A percentile compares a stretch with the other conserved stretches of the same genome.
Evolutionary conservation across 2,329 filamentous ascomycete species (phyloP).

Genomic region (Penicillium frequentans): DNA sequence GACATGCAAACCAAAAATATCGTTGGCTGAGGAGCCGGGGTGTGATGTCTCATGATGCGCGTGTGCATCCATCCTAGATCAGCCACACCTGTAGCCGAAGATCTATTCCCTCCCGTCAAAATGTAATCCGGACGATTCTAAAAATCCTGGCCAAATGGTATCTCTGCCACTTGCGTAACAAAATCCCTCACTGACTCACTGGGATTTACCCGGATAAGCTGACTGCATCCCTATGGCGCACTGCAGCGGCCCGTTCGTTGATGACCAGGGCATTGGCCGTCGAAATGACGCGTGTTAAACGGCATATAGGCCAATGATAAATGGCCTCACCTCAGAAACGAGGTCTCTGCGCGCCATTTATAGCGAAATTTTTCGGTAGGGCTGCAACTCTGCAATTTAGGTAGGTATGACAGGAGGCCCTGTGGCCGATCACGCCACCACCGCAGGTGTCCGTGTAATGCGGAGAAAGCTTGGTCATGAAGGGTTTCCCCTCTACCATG

Average conservation of each 20-base stretch:
- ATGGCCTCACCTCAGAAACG: not conserved
- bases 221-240: constrained; percentile 6
- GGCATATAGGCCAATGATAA: not conserved
- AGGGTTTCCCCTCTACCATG: not conserved
- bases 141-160: not conserved
- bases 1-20: not conserved
- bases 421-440: constrained; percentile 12
- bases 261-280: not conserved
- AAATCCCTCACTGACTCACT: not conserved
- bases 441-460: constrained; percentile 5
- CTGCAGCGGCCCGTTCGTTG: constrained; percentile 10
- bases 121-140: constrained; percentile 5
- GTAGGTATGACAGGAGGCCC: constrained; percentile 11
- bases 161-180: constrained; percentile 10
- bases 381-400: constrained; percentile 16
- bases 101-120: not conserved
- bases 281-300: not conserved
- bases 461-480: constrained; percentile 9
- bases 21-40: not conserved
- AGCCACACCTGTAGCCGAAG: not conserved
- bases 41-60: not conserved
- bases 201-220: constrained; percentile 2
- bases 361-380: not conserved
- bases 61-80: not conserved
- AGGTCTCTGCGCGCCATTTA: not conserved